Percentiles rank a stretch among this genome's conserved stretches.
Conservation (phyloP, 2,329 filamentous ascomycete species). For the Akanthomyces muscarius region DNA sequence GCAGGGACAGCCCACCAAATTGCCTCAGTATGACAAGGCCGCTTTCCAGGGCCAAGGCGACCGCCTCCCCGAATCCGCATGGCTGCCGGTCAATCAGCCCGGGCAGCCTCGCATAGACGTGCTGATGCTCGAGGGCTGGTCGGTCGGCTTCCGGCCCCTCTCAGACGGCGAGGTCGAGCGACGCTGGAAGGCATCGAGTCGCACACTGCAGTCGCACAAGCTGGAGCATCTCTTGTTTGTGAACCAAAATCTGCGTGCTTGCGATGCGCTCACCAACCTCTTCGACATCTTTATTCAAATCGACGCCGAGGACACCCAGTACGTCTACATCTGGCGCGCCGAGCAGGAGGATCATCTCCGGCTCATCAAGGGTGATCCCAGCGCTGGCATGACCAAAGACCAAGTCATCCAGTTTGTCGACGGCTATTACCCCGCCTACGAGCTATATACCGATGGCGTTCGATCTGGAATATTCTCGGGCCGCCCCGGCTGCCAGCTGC, state of each 20-base stretch:
- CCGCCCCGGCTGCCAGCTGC: slow-evolving; percentile 52
- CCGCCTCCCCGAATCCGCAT: slow-evolving; percentile 58
- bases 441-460: slow-evolving; percentile 60
- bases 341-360: slow-evolving; percentile 75
- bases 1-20: slow-evolving; percentile 44
- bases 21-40: slow-evolving; percentile 84
- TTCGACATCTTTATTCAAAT: slow-evolving; percentile 56
- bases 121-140: slow-evolving; percentile 88
- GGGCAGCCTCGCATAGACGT: slow-evolving; percentile 53
- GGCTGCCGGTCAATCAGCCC: slow-evolving; percentile 54
- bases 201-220: slow-evolving; percentile 44
- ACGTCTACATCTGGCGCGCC: slow-evolving; percentile 79
- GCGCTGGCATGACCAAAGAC: slow-evolving; percentile 73
- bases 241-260: slow-evolving; percentile 44
- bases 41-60: slow-evolving; percentile 73
- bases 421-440: slow-evolving; percentile 67
- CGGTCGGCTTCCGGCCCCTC: slow-evolving; percentile 73
- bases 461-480: slow-evolving; percentile 52
- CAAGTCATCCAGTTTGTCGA: slow-evolving; percentile 72
- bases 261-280: slow-evolving; percentile 46
- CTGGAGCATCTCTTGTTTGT: slow-evolving; percentile 48
- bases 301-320: slow-evolving; percentile 66
- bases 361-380: slow-evolving; percentile 51
- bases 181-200: slow-evolving; percentile 48
- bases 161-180: slow-evolving; percentile 46